Evolutionary conservation across 2,329 filamentous ascomycete species (phyloP).

Genomic region (Nemania bipapillata): DNA sequence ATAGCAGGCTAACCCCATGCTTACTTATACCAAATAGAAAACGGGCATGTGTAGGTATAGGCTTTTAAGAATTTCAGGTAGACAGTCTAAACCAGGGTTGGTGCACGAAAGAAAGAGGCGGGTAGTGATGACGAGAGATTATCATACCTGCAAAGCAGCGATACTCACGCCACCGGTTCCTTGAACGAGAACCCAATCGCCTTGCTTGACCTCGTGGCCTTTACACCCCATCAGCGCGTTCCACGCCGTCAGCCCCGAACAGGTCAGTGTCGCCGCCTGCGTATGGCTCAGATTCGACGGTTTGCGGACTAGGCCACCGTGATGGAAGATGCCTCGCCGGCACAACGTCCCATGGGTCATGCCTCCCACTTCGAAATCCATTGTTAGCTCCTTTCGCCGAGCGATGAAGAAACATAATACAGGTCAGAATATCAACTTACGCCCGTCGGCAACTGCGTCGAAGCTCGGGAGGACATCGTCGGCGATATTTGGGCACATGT

Average conservation of each 20-base stretch:
- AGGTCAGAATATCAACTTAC: background rate
- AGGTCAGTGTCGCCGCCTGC: constrained; percentile 59
- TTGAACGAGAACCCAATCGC: constrained; percentile 53
- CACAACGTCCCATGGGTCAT: constrained; percentile 62
- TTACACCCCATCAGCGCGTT: constrained; percentile 62
- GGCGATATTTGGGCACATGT: constrained; percentile 58
- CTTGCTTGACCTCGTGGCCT: constrained; percentile 54
- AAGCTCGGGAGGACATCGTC: constrained; percentile 59
- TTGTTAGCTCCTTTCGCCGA: background rate
- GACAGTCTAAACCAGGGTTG: too few relatives aligned
- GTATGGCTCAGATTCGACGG: constrained; percentile 38
- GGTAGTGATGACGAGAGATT: background rate
- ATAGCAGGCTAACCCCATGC: background rate
- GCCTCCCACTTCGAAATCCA: constrained; percentile 58
- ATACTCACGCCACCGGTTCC: constrained; percentile 57
- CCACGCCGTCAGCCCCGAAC: constrained; percentile 63
- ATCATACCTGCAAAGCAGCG: constrained; percentile 44
- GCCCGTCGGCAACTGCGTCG: constrained; percentile 49
- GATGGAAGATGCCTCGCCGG: constrained; percentile 61
- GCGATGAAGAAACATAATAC: background rate
- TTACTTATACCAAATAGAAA: background rate
- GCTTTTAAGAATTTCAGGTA: too few relatives aligned
- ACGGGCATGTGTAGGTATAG: background rate
- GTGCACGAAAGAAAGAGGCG: background rate
- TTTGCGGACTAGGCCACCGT: constrained; percentile 56